These are phyloP conservation scores for Melanomma pulvis-pyrius DNA, from an alignment of 495 filamentous ascomycete genomes.

Conservation along the genomic window DNA sequence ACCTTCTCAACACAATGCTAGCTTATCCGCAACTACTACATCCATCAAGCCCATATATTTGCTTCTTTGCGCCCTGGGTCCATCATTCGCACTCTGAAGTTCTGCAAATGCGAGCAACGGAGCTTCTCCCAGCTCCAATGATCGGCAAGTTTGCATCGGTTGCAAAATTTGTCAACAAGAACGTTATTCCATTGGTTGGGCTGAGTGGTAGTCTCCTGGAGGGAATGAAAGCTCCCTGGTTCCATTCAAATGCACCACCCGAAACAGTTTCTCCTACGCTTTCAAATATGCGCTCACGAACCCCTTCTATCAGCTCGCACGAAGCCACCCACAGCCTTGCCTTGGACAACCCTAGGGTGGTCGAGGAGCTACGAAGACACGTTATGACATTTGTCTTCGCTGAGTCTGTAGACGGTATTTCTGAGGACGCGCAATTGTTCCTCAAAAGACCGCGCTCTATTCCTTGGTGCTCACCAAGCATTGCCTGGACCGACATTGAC, in stretches of 20 bases:
- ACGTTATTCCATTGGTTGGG: conserved; percentile 18
- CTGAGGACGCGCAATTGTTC: conserved; percentile 15
- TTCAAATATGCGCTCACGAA: no score
- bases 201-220: conserved; percentile 14
- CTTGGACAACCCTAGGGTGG: conserved; percentile 7
- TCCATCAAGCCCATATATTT: conserved; percentile 28
- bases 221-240: conserved; percentile 13
- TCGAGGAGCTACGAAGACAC: conserved; percentile 13
- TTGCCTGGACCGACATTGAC: conserved; percentile 16
- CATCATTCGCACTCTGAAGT: conserved; percentile 27
- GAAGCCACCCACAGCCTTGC: neutral
- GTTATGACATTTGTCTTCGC: conserved; percentile 17
- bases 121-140: conserved; percentile 27
- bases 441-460: neutral
- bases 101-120: conserved; percentile 6
- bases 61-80: conserved; percentile 36
- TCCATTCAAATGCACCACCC: neutral
- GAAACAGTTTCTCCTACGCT: neutral
- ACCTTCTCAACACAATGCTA: conserved; percentile 31
- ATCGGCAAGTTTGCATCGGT: conserved; percentile 22
- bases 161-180: conserved; percentile 25
- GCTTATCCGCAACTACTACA: conserved; percentile 29
- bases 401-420: conserved; percentile 12
- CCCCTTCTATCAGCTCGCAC: neutral
- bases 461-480: conserved; percentile 6